Base-by-base conservation (phyloP, 164 flowering plant genomes). In the Vitis cinerea region DNA sequence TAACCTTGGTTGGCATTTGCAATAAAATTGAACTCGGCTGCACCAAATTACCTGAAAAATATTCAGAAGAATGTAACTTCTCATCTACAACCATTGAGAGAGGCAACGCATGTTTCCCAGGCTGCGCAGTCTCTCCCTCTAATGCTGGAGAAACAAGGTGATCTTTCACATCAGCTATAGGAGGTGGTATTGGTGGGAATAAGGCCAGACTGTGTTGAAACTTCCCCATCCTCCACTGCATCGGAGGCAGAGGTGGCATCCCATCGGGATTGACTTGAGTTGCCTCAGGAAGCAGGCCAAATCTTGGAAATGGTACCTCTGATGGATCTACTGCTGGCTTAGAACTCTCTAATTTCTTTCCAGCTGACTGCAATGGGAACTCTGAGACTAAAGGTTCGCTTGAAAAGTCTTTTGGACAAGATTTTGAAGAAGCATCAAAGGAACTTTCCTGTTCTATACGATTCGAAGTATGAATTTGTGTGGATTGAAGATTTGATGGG, bases 171-270 rank as follows among this genome's bases (percentile, higher is more conserved):
- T 73, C 63, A 55, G 65, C 54, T 52, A 58, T 50, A 19, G 63
- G 59, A 49, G 80, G 62, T 19, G 60, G 63, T 9, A 73, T n/a
- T 37, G 71, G 62, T 63, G 77, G 68, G 19, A 77, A 73, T 27
- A 60, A 59, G 29, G 51, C 73, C 9, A 66, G 47, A 74, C 61
- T 59, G 50, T 77, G 69, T 61, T 65, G 91, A 72, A 74, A 56
- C 74, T 83, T 91, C 61, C 95, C 92, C 10, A 83, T 65, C 75
- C 88, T 90, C 99, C 99, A 93, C 56, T 90, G 91, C 75, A 89
- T 75, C 29, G 98, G 99, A 70, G 99, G 97, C 69, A 90, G 87
- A 31, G 98, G 98, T 54, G 98, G 97, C 80, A 83, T 74, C 65
- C 83, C 89, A 63, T 73, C 86, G 59, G 70, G 49, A 57, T 60